Evolutionary conservation across 371 early-diverging fungal species (phyloP).

Genomic region (Mucor saturninus): DNA sequence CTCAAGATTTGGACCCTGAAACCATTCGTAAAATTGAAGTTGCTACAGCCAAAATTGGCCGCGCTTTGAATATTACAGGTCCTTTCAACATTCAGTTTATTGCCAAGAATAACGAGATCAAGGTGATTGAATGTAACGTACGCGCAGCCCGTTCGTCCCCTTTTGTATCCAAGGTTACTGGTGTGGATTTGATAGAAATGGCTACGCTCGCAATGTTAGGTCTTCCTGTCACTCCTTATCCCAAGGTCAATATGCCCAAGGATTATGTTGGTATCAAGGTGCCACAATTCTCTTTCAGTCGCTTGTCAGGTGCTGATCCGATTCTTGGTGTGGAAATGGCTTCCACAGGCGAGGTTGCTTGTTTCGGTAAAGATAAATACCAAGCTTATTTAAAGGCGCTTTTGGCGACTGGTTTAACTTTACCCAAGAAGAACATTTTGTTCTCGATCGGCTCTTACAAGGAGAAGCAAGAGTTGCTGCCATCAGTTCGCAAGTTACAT

Average conservation of each 20-base stretch:
- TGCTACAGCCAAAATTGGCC: slow-evolving; percentile 89
- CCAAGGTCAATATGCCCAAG: slow-evolving; percentile 59
- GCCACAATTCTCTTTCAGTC: slow-evolving; percentile 95
- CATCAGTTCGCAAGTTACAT: slow-evolving; percentile 81
- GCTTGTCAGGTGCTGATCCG: slow-evolving; percentile 95
- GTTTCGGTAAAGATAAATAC: slow-evolving; percentile 94
- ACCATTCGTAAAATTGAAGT: slow-evolving; percentile 86
- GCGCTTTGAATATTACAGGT: slow-evolving; percentile 93
- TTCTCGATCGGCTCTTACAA: slow-evolving; percentile 95
- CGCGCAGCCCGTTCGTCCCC: slow-evolving; percentile 96
- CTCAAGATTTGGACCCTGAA: slow-evolving; percentile 88
- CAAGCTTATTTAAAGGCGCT: slow-evolving; percentile 95
- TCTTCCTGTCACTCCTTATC: slow-evolving; percentile 75
- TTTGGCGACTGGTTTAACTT: slow-evolving; percentile 85
- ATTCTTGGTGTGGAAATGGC: slow-evolving; percentile 98
- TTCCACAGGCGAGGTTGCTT: slow-evolving; percentile 98
- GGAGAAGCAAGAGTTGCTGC: slow-evolving; percentile 92
- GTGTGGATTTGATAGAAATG: slow-evolving; percentile 90
- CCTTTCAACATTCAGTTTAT: slow-evolving; percentile 98
- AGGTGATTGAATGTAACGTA: slow-evolving; percentile 97
- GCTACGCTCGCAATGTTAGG: slow-evolving; percentile 91
- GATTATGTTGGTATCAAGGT: slow-evolving; percentile 93
- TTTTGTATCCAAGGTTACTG: slow-evolving; percentile 92
- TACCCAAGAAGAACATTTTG: slow-evolving; percentile 92
- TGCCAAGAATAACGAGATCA: slow-evolving; percentile 93